These are phyloP conservation scores for Sanghuangporus sanghuang DNA, from an alignment of 1,284 basidiomycete species.

Conservation along the genomic window DNA sequence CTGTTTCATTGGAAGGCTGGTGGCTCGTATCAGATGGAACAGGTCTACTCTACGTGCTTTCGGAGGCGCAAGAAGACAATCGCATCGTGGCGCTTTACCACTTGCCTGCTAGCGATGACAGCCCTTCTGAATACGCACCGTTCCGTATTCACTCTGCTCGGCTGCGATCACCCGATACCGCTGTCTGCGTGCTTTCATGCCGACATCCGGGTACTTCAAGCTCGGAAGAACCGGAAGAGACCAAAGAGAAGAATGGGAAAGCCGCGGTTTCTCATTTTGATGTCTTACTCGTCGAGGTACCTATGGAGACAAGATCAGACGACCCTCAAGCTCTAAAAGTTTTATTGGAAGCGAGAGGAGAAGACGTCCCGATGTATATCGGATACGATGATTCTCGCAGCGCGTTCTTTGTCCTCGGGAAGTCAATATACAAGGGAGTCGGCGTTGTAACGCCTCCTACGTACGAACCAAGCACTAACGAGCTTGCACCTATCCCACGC, in stretches of 20 bases:
- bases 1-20: constrained; percentile 45
- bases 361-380: constrained; percentile 66
- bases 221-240: constrained; percentile 8
- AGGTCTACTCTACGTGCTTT: constrained; percentile 61
- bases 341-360: constrained; percentile 65
- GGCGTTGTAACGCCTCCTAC: constrained; percentile 28
- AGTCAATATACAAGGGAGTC: constrained; percentile 44
- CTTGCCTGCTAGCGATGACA: constrained; percentile 30
- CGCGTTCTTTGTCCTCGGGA: constrained; percentile 54
- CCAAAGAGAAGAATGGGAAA: not conserved
- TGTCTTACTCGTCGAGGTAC: constrained; percentile 52
- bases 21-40: constrained; percentile 70
- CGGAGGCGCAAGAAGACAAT: constrained; percentile 22
- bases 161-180: constrained; percentile 31
- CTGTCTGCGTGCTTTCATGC: constrained; percentile 36
- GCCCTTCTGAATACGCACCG: constrained; percentile 32
- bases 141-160: constrained; percentile 53
- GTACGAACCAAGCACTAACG: constrained; percentile 57
- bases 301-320: constrained; percentile 28
- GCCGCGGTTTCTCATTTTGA: constrained; percentile 41
- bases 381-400: constrained; percentile 41
- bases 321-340: constrained; percentile 39
- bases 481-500: constrained; percentile 63
- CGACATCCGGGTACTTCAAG: constrained; percentile 12
- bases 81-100: constrained; percentile 49